A percentile compares a stretch with the other conserved stretches of the same genome.
Evolutionary conservation across 1,139 yeast species (phyloP).

Genomic region (Geotrichum klebahnii): DNA sequence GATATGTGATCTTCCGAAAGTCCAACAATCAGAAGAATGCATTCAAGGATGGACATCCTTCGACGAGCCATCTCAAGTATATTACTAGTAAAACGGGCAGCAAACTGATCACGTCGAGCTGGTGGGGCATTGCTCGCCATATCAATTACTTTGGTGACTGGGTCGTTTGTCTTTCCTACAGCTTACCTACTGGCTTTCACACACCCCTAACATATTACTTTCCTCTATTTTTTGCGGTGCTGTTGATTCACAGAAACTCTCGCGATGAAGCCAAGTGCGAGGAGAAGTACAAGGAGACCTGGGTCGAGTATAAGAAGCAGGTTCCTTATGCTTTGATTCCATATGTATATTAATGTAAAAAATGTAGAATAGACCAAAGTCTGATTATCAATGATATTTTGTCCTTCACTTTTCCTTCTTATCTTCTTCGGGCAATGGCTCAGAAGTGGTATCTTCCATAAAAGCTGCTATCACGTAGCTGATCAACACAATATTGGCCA

Average conservation of each 20-base stretch:
- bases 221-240: slow-evolving; percentile 72
- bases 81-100: slow-evolving; percentile 76
- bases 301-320: slow-evolving; percentile 72
- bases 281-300: slow-evolving; percentile 75
- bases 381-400: background rate
- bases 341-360: slow-evolving; percentile 55
- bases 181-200: slow-evolving; percentile 79
- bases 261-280: slow-evolving; percentile 92
- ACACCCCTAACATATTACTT: slow-evolving; percentile 86
- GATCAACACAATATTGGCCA: slow-evolving; percentile 80
- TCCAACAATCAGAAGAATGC: slow-evolving; percentile 81
- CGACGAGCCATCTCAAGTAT: slow-evolving; percentile 56
- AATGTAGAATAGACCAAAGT: background rate
- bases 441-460: slow-evolving; percentile 59
- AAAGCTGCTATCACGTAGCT: slow-evolving; percentile 87
- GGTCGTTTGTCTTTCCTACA: slow-evolving; percentile 89
- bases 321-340: slow-evolving; percentile 94
- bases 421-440: slow-evolving; percentile 38
- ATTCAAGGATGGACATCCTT: slow-evolving; percentile 73
- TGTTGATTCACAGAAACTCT: slow-evolving; percentile 79
- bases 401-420: slow-evolving; percentile 32
- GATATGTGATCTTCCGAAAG: slow-evolving; percentile 77
- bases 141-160: slow-evolving; percentile 95
- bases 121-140: slow-evolving; percentile 95
- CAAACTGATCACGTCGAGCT: slow-evolving; percentile 76